phyloP scores from a whole-genome alignment of 768 basidiomycete species.

The Coprinopsis marcescibilis region DNA sequence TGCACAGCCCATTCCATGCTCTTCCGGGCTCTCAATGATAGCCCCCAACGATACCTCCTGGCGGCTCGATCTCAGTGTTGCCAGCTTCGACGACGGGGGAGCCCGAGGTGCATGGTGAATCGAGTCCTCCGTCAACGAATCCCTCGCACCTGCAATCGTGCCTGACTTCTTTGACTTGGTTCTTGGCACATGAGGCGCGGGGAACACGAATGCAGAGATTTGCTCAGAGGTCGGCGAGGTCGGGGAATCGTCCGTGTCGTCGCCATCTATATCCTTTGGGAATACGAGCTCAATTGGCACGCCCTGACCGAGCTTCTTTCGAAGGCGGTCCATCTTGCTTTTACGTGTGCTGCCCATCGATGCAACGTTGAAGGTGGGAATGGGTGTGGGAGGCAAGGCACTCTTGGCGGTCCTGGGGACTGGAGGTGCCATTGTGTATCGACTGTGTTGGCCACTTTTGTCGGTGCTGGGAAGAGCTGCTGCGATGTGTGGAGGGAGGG shows the following conservation, averaged over 20 bases:
- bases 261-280: constrained; percentile 23
- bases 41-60: constrained; percentile 18
- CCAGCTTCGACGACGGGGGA: background rate
- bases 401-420: background rate
- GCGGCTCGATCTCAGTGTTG: background rate
- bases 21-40: constrained; percentile 32
- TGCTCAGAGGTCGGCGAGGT: background rate
- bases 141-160: background rate
- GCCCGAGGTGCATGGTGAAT: background rate
- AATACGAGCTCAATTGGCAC: constrained; percentile 61
- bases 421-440: constrained; percentile 2
- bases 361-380: constrained; percentile 30
- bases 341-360: constrained; percentile 37
- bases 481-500: no score
- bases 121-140: background rate
- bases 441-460: background rate
- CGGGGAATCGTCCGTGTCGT: background rate
- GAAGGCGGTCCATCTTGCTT: constrained; percentile 59
- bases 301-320: constrained; percentile 55
- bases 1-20: constrained; percentile 22
- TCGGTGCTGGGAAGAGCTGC: no score
- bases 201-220: background rate
- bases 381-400: background rate
- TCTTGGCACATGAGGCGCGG: background rate
- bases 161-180: background rate